Evolutionary conservation across 2,329 filamentous ascomycete species (phyloP).

Genomic region (Arthrobotrys sphaeroides): DNA sequence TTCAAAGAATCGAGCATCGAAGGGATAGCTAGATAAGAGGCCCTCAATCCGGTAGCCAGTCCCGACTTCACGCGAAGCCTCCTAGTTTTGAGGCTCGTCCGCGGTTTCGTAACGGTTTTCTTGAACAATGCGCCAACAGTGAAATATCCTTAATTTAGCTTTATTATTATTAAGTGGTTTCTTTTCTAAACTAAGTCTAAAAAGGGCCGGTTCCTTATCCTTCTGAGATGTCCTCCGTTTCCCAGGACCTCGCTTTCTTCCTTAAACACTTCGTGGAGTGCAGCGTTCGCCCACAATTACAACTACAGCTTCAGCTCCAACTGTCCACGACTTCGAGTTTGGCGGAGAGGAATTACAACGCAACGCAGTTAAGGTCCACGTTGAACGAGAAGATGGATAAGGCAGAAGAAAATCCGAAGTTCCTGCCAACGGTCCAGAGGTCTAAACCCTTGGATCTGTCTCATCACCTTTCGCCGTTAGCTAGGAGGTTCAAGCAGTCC

Average conservation of each 20-base stretch:
- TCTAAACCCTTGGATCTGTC: conserved; percentile 74
- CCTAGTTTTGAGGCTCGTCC: conserved; percentile 3
- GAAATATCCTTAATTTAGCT: conserved; percentile 26
- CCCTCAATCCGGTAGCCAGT: not conserved
- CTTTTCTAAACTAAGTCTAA: conserved; percentile 15
- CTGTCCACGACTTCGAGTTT: conserved; percentile 26
- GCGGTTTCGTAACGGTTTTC: conserved; percentile 26
- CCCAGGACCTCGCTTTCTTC: conserved; percentile 49
- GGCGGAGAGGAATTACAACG: conserved; percentile 18
- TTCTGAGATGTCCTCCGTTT: conserved; percentile 30
- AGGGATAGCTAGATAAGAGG: conserved; percentile 35
- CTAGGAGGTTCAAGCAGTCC: conserved; percentile 72
- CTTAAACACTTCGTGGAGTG: conserved; percentile 48
- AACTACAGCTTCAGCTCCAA: conserved; percentile 14
- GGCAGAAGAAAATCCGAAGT: not conserved
- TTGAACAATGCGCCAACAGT: conserved; percentile 7
- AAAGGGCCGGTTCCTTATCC: conserved; percentile 8
- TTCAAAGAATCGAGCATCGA: not conserved
- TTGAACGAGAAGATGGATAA: conserved; percentile 29
- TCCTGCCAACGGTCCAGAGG: not conserved
- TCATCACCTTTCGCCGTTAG: conserved; percentile 78
- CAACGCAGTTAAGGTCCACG: not conserved
- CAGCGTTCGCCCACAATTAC: conserved; percentile 37
- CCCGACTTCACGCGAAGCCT: not conserved
- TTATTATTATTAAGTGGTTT: conserved; percentile 4